Conservation (phyloP, 23 red algal species). For the Cyanidiococcus yangmingshanensis region DNA sequence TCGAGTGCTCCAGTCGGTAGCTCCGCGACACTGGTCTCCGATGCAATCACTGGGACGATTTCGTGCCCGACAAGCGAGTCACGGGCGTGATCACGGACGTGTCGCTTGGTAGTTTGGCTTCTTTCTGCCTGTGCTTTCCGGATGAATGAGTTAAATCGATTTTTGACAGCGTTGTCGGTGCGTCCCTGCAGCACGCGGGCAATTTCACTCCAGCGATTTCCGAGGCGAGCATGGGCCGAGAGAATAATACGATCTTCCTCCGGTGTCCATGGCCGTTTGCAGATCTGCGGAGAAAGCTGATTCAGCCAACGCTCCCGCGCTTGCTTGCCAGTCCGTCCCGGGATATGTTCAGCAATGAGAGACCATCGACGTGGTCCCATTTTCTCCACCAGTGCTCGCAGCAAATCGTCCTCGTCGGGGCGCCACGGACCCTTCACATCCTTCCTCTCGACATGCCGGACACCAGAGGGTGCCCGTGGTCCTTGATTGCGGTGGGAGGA, state of each 20-base stretch:
- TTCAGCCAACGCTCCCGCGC: conserved; percentile 89
- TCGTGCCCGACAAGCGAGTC: too few relatives aligned
- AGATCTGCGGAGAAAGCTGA: conserved; percentile 56
- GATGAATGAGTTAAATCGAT: conserved; percentile 65
- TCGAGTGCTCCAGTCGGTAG: too few relatives aligned
- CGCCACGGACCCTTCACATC: conserved; percentile 69
- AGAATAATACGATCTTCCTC: conserved; percentile 70
- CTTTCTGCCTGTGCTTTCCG: background rate
- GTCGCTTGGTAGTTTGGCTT: background rate
- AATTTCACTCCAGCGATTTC: conserved; percentile 79
- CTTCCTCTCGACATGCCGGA: background rate
- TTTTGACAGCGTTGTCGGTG: conserved; percentile 90
- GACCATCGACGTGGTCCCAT: conserved; percentile 44
- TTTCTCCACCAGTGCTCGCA: conserved; percentile 35
- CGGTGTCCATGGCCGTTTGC: conserved; percentile 40
- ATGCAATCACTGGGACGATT: too few relatives aligned
- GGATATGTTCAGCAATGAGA: conserved; percentile 51
- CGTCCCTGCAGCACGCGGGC: conserved; percentile 52
- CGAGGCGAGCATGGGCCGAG: conserved; percentile 42
- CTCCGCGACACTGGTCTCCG: too few relatives aligned
- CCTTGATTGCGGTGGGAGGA: background rate
- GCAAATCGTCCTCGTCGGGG: conserved; percentile 50
- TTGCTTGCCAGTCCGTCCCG: conserved; percentile 82
- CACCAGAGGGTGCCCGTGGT: background rate
- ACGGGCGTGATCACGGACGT: background rate